These are phyloP conservation scores for Pichia cabralensis DNA, from an alignment of 805 yeast genomes.

Conservation along the genomic window DNA sequence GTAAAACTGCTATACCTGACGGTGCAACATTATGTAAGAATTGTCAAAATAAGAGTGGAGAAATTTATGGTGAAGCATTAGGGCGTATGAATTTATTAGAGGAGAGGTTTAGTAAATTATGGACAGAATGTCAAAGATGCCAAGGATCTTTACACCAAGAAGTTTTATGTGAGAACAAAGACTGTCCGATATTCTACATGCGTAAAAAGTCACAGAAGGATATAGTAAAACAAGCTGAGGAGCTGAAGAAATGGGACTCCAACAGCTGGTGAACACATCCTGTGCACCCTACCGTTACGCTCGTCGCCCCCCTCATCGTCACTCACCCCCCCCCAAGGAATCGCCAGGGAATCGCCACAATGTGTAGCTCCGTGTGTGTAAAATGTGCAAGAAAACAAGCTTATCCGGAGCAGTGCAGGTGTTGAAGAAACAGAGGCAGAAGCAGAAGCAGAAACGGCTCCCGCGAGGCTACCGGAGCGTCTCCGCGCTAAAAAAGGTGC, in stretches of 20 bases:
- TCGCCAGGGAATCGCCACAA: no score
- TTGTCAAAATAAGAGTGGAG: slow-evolving; percentile 66
- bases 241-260: slow-evolving; percentile 56
- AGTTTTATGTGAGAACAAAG: slow-evolving; percentile 88
- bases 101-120: slow-evolving; percentile 70
- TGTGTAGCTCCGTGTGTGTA: no score
- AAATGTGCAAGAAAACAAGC: no score
- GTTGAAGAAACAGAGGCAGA: no score
- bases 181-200: slow-evolving; percentile 97
- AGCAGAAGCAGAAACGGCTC: no score
- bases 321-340: no score
- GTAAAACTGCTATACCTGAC: slow-evolving; percentile 67
- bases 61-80: slow-evolving; percentile 70
- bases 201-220: slow-evolving; percentile 80
- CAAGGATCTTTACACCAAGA: slow-evolving; percentile 95
- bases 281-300: no score
- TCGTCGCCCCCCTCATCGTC: no score
- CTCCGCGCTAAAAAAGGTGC: no score
- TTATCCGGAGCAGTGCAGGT: no score
- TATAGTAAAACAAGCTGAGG: slow-evolving; percentile 43
- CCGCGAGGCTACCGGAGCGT: no score
- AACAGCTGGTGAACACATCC: slow-evolving; percentile 44
- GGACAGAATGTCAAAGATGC: slow-evolving; percentile 98
- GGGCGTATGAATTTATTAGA: slow-evolving; percentile 74
- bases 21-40: slow-evolving; percentile 54